Percentiles rank a stretch among this genome's conserved stretches.
Conservation (phyloP, 306 rosid species). For the Vigna angularis region DNA sequence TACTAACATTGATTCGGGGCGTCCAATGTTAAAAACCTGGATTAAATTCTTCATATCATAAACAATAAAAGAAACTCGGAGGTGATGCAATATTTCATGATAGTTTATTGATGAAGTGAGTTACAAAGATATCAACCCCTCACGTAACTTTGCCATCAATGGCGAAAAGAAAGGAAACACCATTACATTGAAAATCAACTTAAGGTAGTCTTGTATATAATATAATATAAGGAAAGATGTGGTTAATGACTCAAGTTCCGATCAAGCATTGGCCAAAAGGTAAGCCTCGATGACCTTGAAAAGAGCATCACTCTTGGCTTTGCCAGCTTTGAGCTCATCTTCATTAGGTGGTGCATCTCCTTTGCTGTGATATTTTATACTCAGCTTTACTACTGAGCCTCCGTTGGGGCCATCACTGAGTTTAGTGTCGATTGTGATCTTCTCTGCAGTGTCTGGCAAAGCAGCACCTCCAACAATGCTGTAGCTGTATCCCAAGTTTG, state of each 20-base stretch:
- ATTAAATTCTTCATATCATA: no score
- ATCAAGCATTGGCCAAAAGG: constrained; percentile 10
- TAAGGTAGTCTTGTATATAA: no score
- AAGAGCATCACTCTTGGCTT: constrained; percentile 47
- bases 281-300: constrained; percentile 53
- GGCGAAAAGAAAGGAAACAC: no score
- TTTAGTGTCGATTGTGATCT: constrained; percentile 42
- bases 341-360: neutral
- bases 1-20: no score
- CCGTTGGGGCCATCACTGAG: constrained; percentile 42
- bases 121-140: no score
- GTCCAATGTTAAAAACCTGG: no score
- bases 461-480: constrained; percentile 49
- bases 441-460: constrained; percentile 40
- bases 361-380: neutral
- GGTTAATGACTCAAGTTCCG: neutral
- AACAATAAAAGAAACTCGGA: no score
- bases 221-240: no score
- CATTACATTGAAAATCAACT: no score
- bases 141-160: no score
- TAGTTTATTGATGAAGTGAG: no score
- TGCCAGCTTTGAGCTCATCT: constrained; percentile 24
- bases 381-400: constrained; percentile 40
- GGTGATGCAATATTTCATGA: no score
- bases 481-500: constrained; percentile 44